These are phyloP conservation scores for Trichophyton mentagrophytes DNA, from an alignment of 2,329 filamentous ascomycete species.

Conservation along the genomic window DNA sequence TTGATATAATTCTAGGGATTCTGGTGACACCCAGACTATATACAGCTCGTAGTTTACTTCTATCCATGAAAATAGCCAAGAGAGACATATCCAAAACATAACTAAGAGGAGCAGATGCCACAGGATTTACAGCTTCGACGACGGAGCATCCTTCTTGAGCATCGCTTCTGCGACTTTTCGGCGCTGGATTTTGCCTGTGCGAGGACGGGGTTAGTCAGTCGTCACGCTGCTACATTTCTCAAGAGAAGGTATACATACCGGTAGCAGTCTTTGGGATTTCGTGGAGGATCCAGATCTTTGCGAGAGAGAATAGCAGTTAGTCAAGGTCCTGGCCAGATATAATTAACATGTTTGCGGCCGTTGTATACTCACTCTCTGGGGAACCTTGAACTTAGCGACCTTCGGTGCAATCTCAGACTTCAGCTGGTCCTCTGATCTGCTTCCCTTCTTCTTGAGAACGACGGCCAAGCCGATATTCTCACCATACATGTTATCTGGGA, in stretches of 20 bases:
- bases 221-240: no score
- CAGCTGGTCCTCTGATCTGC: conserved; percentile 47
- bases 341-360: background rate
- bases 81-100: background rate
- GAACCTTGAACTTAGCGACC: conserved; percentile 72
- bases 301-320: background rate
- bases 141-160: conserved; percentile 53
- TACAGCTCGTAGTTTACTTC: background rate
- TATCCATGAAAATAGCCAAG: background rate
- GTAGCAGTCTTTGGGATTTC: conserved; percentile 87
- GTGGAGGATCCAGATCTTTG: conserved; percentile 63
- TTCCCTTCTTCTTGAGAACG: conserved; percentile 55
- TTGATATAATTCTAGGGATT: background rate
- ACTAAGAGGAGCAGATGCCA: background rate
- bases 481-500: conserved; percentile 70
- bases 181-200: conserved; percentile 63
- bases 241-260: conserved; percentile 5
- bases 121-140: conserved; percentile 38
- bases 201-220: background rate
- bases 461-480: conserved; percentile 70
- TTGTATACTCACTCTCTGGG: conserved; percentile 52
- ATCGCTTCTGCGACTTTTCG: conserved; percentile 77
- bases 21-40: background rate
- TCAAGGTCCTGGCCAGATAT: no score
- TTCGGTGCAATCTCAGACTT: conserved; percentile 56